Conservation (phyloP, 306 rosid genomes). For the Rosa chinensis region DNA sequence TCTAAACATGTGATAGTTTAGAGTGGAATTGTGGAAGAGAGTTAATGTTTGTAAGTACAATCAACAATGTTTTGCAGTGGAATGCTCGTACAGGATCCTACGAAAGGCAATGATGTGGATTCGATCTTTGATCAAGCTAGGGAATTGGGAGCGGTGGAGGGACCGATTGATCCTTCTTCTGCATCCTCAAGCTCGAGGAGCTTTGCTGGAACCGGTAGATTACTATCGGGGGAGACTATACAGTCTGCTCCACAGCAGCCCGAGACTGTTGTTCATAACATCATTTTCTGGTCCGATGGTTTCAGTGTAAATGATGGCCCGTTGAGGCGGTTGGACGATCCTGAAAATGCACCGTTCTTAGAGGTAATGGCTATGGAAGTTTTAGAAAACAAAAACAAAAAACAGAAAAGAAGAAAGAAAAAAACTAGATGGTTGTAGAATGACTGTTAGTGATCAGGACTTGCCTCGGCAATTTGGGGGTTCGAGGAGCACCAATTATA, state of each 20-base stretch:
- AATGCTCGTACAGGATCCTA: conserved; percentile 98
- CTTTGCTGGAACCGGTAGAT: conserved; percentile 88
- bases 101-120: conserved; percentile 84
- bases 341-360: conserved; percentile 84
- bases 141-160: conserved; percentile 86
- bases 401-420: too few relatives aligned
- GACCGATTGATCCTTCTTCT: conserved; percentile 64
- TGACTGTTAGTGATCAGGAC: neutral
- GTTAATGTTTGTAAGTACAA: conserved; percentile 22
- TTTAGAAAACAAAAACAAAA: neutral
- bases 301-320: conserved; percentile 91
- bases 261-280: conserved; percentile 77
- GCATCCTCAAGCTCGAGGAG: conserved; percentile 82
- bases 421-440: too few relatives aligned
- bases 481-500: neutral
- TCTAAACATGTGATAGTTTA: neutral
- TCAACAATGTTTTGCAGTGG: conserved; percentile 54
- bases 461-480: neutral
- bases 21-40: neutral
- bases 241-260: conserved; percentile 78
- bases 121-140: conserved; percentile 84
- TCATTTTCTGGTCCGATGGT: conserved; percentile 89
- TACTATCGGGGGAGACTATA: conserved; percentile 80
- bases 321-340: conserved; percentile 94
- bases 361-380: conserved; percentile 52